Evolutionary conservation across 768 basidiomycete genomes (phyloP).

Genomic region (Leccinum rimulosum): DNA sequence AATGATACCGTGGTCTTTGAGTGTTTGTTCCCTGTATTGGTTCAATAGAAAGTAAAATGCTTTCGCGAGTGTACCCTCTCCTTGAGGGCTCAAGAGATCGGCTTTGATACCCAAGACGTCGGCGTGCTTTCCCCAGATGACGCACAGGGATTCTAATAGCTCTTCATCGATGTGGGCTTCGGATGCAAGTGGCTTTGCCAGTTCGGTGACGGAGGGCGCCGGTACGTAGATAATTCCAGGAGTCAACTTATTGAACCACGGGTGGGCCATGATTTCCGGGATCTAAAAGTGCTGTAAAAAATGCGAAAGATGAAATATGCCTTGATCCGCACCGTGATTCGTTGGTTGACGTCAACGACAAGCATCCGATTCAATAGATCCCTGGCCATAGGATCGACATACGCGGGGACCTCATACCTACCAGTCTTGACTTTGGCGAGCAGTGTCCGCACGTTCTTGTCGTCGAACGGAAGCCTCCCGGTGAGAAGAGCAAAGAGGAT

Average conservation of each 20-base stretch:
- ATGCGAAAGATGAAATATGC: not conserved
- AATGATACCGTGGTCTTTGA: conserved; percentile 53
- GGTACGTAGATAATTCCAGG: conserved; percentile 45
- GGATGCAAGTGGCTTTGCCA: conserved; percentile 69
- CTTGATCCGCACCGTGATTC: conserved; percentile 63
- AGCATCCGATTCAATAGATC: conserved; percentile 88
- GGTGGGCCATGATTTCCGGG: conserved; percentile 79
- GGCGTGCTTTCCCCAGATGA: conserved; percentile 81
- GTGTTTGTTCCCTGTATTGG: conserved; percentile 65
- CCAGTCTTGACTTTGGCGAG: conserved; percentile 86
- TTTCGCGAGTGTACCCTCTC: conserved; percentile 74
- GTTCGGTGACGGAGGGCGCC: conserved; percentile 62
- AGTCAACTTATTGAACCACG: conserved; percentile 67
- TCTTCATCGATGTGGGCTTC: conserved; percentile 72
- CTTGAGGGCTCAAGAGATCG: conserved; percentile 69
- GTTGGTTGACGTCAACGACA: conserved; percentile 72
- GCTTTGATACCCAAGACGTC: conserved; percentile 54
- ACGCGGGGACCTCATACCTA: conserved; percentile 77
- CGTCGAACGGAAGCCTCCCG: conserved; percentile 91
- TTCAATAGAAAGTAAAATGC: conserved; percentile 85
- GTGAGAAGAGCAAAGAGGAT: conserved; percentile 89
- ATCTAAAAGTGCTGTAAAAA: conserved; percentile 51
- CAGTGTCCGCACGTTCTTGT: conserved; percentile 76
- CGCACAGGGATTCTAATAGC: conserved; percentile 71
- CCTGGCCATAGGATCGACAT: conserved; percentile 78